Percentiles rank a stretch among this genome's conserved stretches.
phyloP scores from a whole-genome alignment of 345 rosid species.

The Salix koriyanagi region DNA sequence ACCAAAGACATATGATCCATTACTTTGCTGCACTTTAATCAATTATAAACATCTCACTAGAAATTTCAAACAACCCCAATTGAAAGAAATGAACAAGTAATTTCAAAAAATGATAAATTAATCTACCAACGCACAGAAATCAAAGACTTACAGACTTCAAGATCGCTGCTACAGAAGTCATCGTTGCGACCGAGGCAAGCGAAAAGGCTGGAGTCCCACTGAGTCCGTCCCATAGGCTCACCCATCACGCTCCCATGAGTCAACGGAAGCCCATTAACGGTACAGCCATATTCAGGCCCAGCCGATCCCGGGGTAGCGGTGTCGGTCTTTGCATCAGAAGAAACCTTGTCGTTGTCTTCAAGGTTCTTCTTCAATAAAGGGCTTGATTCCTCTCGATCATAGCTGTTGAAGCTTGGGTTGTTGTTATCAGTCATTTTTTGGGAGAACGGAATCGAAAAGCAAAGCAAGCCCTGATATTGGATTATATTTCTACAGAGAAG shows the following conservation, averaged over 20 bases:
- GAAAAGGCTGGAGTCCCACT: conserved; percentile 66
- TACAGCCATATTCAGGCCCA: conserved; percentile 45
- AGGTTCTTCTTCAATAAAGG: conserved; percentile 55
- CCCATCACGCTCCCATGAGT: conserved; percentile 77
- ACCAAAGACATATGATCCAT: too few species aligned
- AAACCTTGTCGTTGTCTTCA: conserved; percentile 25
- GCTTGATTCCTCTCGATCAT: conserved; percentile 50
- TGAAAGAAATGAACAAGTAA: not conserved
- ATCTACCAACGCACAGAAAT: not conserved
- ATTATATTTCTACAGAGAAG: not conserved
- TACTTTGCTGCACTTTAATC: too few species aligned
- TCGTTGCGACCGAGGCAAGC: conserved; percentile 86
- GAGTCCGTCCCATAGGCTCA: conserved; percentile 70
- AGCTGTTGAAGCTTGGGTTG: conserved; percentile 5
- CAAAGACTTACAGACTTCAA: conserved; percentile 81
- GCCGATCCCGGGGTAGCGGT: conserved; percentile 17
- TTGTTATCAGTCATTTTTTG: conserved; percentile 41
- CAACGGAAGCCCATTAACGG: conserved; percentile 77
- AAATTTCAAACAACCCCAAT: not conserved
- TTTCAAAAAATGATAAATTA: not conserved
- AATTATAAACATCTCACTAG: too few species aligned
- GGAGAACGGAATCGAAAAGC: not conserved
- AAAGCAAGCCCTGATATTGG: not conserved
- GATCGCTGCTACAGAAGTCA: conserved; percentile 95
- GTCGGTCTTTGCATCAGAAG: conserved; percentile 8